A percentile compares a stretch with the other conserved stretches of the same genome.
Evolutionary conservation across 495 filamentous ascomycete genomes (phyloP).

Genomic region (Elasticomyces elasticus): DNA sequence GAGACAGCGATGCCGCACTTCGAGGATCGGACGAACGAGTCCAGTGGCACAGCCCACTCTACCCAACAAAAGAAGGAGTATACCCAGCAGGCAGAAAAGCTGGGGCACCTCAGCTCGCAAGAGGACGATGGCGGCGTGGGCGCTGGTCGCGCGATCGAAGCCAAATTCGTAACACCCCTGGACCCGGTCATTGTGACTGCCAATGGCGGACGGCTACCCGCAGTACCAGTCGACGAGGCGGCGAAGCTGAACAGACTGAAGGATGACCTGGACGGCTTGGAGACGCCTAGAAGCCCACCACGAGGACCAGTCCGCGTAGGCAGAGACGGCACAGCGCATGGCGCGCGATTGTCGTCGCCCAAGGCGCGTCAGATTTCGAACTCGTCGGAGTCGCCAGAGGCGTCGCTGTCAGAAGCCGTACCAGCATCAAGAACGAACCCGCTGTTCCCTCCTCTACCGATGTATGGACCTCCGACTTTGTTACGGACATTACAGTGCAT

Average conservation of each 20-base stretch:
- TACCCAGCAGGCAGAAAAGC: conserved; percentile 50
- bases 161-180: conserved; percentile 56
- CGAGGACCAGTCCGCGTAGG: conserved; percentile 4
- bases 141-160: conserved; percentile 48
- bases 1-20: conserved; percentile 3
- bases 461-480: conserved; percentile 65
- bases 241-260: conserved; percentile 53
- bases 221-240: conserved; percentile 55
- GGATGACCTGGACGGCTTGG: conserved; percentile 38
- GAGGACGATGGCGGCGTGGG: conserved; percentile 28
- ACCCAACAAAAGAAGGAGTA: conserved; percentile 28
- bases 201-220: conserved; percentile 53
- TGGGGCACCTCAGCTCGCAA: conserved; percentile 29
- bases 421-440: conserved; percentile 64
- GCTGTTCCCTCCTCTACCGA: conserved; percentile 76
- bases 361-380: background rate
- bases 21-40: background rate
- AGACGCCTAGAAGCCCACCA: conserved; percentile 16
- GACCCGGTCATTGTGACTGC: conserved; percentile 62
- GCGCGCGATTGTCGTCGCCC: conserved; percentile 13
- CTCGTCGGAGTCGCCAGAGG: conserved; percentile 24
- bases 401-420: conserved; percentile 30
- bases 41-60: conserved; percentile 6
- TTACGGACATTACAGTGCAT: conserved; percentile 54
- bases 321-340: conserved; percentile 29